Evolutionary conservation across 208 protist genomes (phyloP).

Genomic region (Pavlovales sp.): DNA sequence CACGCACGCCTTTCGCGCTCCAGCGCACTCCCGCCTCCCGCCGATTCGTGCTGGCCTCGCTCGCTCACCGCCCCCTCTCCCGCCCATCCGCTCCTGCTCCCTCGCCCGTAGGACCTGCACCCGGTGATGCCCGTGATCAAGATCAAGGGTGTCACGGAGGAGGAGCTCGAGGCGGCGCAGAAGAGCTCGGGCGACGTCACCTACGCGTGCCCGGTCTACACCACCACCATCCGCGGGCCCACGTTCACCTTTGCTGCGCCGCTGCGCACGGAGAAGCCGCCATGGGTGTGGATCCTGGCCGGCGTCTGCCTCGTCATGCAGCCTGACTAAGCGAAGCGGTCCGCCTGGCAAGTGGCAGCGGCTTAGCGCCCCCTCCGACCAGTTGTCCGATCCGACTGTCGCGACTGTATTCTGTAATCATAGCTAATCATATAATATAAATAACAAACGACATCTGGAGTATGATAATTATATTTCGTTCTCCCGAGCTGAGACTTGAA

Average conservation of each 20-base stretch:
- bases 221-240: conserved; percentile 69
- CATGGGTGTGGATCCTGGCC: conserved; percentile 56
- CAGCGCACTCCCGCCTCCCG: not conserved
- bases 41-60: conserved; percentile 71
- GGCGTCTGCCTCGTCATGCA: conserved; percentile 43
- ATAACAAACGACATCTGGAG: too few relatives aligned
- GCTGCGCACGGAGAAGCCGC: conserved; percentile 85
- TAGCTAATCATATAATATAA: too few relatives aligned
- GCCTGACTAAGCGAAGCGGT: conserved; percentile 14
- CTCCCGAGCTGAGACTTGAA: too few relatives aligned
- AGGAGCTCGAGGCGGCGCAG: conserved; percentile 11
- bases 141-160: conserved; percentile 61
- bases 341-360: too few relatives aligned
- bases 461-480: too few relatives aligned
- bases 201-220: conserved; percentile 92
- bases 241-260: conserved; percentile 84
- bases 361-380: too few relatives aligned
- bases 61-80: conserved; percentile 41
- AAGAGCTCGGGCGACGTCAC: conserved; percentile 35
- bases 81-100: not conserved
- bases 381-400: too few relatives aligned
- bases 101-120: conserved; percentile 46
- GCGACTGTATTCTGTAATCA: too few relatives aligned
- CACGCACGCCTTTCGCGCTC: conserved; percentile 64
- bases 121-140: conserved; percentile 69